Evolutionary conservation across 352 stramenopile genomes (phyloP).

Genomic region (Globisporangium heterothallicum): DNA sequence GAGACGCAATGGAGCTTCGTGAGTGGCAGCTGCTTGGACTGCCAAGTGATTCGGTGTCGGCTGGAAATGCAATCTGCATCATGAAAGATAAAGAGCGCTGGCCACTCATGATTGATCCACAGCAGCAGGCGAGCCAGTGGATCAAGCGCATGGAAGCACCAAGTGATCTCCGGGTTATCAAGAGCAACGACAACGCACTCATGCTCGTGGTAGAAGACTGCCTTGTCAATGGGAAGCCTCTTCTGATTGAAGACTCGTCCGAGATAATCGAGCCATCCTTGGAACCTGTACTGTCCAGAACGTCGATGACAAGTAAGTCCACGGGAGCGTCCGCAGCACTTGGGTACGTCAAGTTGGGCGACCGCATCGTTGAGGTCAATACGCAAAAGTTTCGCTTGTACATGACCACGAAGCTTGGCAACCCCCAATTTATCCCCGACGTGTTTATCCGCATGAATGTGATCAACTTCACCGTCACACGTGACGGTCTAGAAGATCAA

Average conservation of each 20-base stretch:
- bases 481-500: constrained; percentile 87
- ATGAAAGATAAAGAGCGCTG: constrained; percentile 82
- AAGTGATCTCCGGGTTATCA: constrained; percentile 65
- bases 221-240: constrained; percentile 28
- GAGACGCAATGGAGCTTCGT: constrained; percentile 78
- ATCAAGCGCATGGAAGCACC: constrained; percentile 81
- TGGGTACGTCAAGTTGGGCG: constrained; percentile 56
- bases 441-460: constrained; percentile 91
- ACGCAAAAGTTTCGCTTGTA: constrained; percentile 81
- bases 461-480: constrained; percentile 92
- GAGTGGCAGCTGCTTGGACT: constrained; percentile 86
- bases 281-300: constrained; percentile 42
- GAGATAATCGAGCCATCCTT: constrained; percentile 51
- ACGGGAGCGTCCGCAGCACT: neutral
- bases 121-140: constrained; percentile 91
- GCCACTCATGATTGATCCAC: constrained; percentile 92
- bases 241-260: constrained; percentile 57
- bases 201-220: constrained; percentile 35
- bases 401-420: constrained; percentile 89
- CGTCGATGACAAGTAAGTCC: neutral
- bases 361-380: constrained; percentile 71
- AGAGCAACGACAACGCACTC: constrained; percentile 44
- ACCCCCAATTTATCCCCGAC: constrained; percentile 88
- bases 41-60: constrained; percentile 84
- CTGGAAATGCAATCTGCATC: constrained; percentile 89